A percentile compares a stretch with the other conserved stretches of the same genome.
Conservation (phyloP, 495 filamentous ascomycete genomes). For the Lasiosphaeriaceae sp. region DNA sequence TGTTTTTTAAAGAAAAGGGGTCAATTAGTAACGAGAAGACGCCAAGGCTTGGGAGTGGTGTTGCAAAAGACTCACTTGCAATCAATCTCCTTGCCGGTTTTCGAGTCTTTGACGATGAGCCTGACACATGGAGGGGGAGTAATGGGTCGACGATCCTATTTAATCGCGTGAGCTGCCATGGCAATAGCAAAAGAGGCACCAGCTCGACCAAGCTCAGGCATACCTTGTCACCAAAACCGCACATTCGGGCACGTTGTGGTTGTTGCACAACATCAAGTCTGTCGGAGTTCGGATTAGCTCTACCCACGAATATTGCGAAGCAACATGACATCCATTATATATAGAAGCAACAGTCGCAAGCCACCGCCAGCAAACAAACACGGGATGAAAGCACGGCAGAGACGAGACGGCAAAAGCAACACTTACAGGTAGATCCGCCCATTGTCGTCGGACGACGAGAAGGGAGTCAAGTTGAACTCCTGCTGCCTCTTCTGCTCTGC, state of each 20-base stretch:
- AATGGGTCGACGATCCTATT: conserved; percentile 87
- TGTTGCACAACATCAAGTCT: conserved; percentile 87
- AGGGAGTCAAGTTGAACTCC: conserved; percentile 24
- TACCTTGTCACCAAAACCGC: conserved; percentile 98
- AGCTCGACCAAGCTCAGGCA: conserved; percentile 7
- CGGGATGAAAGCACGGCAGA: neutral
- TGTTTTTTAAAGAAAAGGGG: neutral
- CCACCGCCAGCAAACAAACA: neutral
- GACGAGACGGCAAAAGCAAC: neutral
- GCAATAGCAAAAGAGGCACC: neutral
- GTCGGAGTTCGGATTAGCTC: conserved; percentile 25
- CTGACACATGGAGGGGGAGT: conserved; percentile 92
- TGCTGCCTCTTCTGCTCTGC: conserved; percentile 27
- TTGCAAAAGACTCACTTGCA: conserved; percentile 69
- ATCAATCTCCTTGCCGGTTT: conserved; percentile 81
- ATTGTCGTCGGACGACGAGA: conserved; percentile 24
- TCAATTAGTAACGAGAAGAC: neutral
- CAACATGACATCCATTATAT: neutral
- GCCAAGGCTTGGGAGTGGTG: too few relatives aligned
- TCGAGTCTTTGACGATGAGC: conserved; percentile 73
- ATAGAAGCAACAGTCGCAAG: neutral
- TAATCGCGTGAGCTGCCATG: conserved; percentile 8
- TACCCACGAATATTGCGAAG: neutral
- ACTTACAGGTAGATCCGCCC: conserved; percentile 29
- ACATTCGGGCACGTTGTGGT: conserved; percentile 93